Percentiles rank a stretch among this genome's conserved stretches.
phyloP scores from a whole-genome alignment of 1,139 yeast species.

The Candida tunisiensis region DNA sequence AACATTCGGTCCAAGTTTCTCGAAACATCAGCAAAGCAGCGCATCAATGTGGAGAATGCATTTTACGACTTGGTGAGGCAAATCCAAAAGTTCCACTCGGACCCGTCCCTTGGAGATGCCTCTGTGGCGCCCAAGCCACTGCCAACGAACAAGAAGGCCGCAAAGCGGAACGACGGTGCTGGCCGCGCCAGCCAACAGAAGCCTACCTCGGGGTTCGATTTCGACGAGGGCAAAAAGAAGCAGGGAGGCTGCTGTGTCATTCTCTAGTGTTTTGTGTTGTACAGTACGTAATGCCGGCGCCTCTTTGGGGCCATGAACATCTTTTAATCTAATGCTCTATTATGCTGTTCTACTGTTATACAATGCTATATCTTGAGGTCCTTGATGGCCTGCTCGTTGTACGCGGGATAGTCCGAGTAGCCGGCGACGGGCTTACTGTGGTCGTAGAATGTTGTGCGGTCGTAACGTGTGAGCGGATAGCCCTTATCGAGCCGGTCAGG shows the following conservation, averaged over 20 bases:
- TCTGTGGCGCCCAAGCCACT: not conserved
- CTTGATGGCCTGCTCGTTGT: too few species aligned
- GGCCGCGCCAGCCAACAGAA: not conserved
- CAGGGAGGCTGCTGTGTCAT: constrained; percentile 4
- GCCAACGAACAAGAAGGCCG: not conserved
- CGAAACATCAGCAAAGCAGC: constrained; percentile 88
- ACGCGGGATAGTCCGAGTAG: too few species aligned
- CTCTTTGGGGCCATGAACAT: too few species aligned
- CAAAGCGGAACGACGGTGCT: not conserved
- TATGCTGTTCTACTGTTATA: too few species aligned
- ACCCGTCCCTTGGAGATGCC: not conserved
- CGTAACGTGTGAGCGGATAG: constrained; percentile 20
- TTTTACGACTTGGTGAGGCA: constrained; percentile 21
- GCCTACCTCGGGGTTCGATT: not conserved
- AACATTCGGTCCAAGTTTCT: constrained; percentile 67
- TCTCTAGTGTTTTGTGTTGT: too few species aligned
- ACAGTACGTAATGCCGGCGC: too few species aligned
- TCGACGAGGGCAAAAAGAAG: constrained; percentile 1
- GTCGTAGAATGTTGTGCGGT: constrained; percentile 23
- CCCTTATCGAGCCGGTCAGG: constrained; percentile 26
- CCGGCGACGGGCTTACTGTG: too few species aligned
- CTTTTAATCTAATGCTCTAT: too few species aligned
- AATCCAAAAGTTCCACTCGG: not conserved
- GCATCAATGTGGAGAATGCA: constrained; percentile 87
- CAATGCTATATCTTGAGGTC: too few species aligned